Evolutionary conservation across 805 yeast genomes (phyloP), one percentile per base, ranked within the genome.

Genomic region (Pachysolen tannophilus): DNA sequence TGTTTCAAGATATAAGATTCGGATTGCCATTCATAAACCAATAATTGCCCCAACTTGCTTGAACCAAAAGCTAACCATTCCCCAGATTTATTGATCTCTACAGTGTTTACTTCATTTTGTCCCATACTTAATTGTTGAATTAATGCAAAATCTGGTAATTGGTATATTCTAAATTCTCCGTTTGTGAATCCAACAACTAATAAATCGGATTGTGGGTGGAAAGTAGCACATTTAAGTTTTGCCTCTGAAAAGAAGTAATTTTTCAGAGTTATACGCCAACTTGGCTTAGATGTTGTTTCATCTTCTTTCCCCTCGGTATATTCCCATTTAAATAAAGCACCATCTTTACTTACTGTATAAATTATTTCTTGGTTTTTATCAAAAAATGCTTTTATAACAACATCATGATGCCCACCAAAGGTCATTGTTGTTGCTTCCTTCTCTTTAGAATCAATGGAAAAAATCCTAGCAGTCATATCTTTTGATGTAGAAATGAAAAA

Each of bases 61-160:
- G 97, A 87, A 4, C 98, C 98, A 56, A 92, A 84, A 0, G 96
- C 95, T 21, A 92, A 65, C 98, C 98, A 92, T 56, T 92, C 98
- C 23, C 98, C 98, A 6, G 88, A 65, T 2, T 67, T 58, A 55
- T 90, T 92, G 26, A 92, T 72, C 8, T 76, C 58, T 3, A 92
- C 90, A 3, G 87, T 78, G 51, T 83, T 86, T 18, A 92, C 82
- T 3, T 88, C 79, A 48, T 86, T 80, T 50, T 85, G 94, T 3
- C 97, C 95, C 81, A 92, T 85, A 19, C 88, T 78, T 36, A 92
- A 65, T 48, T 81, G 92, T 56, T 92, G 98, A 15, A 92, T 65
- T 55, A 84, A 55, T 23, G 75, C 75, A 57, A 86, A 85, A 3
- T 72, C 73, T 2, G 95, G 95, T 34, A 90, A 55, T 52, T 92